Conservation (phyloP, 805 yeast genomes). For the Tetrapisispora phaffii region DNA sequence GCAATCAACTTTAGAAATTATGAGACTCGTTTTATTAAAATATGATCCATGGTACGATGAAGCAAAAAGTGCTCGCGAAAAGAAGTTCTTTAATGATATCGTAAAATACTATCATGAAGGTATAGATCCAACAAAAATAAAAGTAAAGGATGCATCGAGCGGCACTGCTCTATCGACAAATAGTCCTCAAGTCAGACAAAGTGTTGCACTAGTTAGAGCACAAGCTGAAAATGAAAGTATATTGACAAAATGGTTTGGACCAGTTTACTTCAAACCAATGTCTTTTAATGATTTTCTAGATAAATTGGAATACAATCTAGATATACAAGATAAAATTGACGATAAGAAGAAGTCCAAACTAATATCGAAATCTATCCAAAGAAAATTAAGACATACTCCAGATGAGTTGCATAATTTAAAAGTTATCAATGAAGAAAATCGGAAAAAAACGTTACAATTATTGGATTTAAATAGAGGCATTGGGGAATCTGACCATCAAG, state of each 20-base stretch:
- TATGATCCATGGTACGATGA: constrained; percentile 70
- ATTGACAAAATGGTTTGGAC: constrained; percentile 60
- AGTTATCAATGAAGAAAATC: constrained; percentile 12
- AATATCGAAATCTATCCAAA: constrained; percentile 1
- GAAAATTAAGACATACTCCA: constrained; percentile 10
- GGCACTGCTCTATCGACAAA: constrained; percentile 24
- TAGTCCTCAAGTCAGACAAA: constrained; percentile 27
- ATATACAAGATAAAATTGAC: constrained; percentile 22
- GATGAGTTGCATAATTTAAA: constrained; percentile 11
- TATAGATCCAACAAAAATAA: constrained; percentile 28
- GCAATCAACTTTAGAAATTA: constrained; percentile 46
- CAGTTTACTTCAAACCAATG: constrained; percentile 47
- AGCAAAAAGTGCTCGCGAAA: constrained; percentile 43
- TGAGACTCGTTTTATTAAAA: constrained; percentile 36
- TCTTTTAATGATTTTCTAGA: constrained; percentile 31
- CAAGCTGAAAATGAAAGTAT: constrained; percentile 36
- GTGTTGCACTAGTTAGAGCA: constrained; percentile 35
- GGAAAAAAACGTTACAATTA: constrained; percentile 7
- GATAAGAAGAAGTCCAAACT: constrained; percentile 9
- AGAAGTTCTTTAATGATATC: constrained; percentile 30
- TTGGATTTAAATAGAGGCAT: neutral
- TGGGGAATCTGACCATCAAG: neutral
- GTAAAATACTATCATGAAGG: constrained; percentile 28
- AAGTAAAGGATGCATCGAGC: constrained; percentile 25
- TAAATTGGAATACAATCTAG: constrained; percentile 24